Base-by-base conservation (phyloP, 352 stramenopile genomes). In the Globisporangium mamillatum region DNA sequence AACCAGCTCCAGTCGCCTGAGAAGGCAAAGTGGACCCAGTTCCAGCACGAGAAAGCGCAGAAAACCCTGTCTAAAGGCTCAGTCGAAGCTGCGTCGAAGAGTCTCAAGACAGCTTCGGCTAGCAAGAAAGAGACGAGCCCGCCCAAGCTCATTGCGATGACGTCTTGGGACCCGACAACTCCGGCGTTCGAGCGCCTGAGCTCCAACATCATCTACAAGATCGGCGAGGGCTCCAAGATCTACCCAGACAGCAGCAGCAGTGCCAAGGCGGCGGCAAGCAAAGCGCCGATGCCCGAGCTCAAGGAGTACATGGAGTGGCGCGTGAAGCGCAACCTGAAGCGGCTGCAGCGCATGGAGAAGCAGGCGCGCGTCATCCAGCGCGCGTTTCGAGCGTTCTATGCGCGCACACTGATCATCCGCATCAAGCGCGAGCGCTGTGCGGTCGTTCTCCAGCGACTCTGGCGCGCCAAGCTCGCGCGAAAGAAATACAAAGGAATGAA, bases 271-370 rank as follows among this genome's bases (percentile, higher is more conserved):
- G 6, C 10, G 29, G 36, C 50, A 66, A 41, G 7, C 50, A 65
- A 46, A 12, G 36, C 58, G 2, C 64, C 68, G 0, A 60, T 90
- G n/a, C 82, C 86, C 24, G 89, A 98, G 71, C 89, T 98, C 27
- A 93, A 94, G 50, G 96, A 99, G 74, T 98, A 98, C 86, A 99
- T 99, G 96, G 78, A 78, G 10, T 99, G 96, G 95, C 83, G 96
- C 56, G 84, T 98, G 29, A 91, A 95, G 72, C 81, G 95, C 25
- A 98, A 98, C 70, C 86, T 95, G 60, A 98, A 98, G 80, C 82
- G 93, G 12, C 84, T 98, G 14, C 75, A 91, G 54, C 85, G 89
- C 34, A 88, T 99, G 74, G 76, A 96, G 32, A 72, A 71, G 4
- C 91, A 95, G 60, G 94, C 93, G 5, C 69, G 70, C 3, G 72